Percentiles rank a stretch among this genome's conserved stretches.
Evolutionary conservation across 23 red algal species (phyloP).

Genomic region (Pyropia haitanensis): DNA sequence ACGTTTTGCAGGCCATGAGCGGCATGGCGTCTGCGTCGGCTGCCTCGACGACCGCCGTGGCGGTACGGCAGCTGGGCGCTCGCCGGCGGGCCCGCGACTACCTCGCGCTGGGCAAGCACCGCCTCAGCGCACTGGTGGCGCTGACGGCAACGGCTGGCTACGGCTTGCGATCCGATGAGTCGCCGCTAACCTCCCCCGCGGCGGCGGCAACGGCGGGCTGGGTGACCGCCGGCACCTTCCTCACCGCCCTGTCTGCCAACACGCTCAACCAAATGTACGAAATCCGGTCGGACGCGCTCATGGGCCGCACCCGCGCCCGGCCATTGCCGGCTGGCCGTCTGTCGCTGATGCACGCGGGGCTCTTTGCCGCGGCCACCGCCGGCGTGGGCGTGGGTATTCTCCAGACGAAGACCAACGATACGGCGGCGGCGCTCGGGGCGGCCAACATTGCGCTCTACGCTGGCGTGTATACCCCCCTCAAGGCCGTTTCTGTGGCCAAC

Average conservation of each 20-base stretch:
- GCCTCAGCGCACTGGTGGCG: constrained; percentile 62
- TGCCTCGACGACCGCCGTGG: too few species aligned
- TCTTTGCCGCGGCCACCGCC: constrained; percentile 48
- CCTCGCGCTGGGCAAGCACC: constrained; percentile 78
- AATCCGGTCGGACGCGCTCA: constrained; percentile 54
- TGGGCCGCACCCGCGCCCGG: constrained; percentile 69
- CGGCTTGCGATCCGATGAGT: constrained; percentile 13
- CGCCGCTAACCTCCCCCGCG: neutral
- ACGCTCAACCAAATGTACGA: constrained; percentile 94
- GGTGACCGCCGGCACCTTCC: constrained; percentile 50
- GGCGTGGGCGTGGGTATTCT: constrained; percentile 39
- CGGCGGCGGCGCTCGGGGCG: constrained; percentile 46
- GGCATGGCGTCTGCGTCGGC: neutral
- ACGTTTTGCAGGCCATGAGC: neutral
- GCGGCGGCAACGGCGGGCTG: neutral
- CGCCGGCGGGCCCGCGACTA: constrained; percentile 11
- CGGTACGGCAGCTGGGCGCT: neutral
- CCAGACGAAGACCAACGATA: constrained; percentile 20
- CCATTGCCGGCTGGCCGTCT: constrained; percentile 75
- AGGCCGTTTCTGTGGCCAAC: constrained; percentile 63
- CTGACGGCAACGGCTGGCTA: constrained; percentile 70
- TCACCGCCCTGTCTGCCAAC: constrained; percentile 77
- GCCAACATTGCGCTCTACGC: constrained; percentile 82
- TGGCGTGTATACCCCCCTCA: constrained; percentile 88
- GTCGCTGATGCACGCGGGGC: constrained; percentile 24